These are phyloP conservation scores for Silene conica DNA, from an alignment of 148 eudicot genomes.

Conservation along the genomic window DNA sequence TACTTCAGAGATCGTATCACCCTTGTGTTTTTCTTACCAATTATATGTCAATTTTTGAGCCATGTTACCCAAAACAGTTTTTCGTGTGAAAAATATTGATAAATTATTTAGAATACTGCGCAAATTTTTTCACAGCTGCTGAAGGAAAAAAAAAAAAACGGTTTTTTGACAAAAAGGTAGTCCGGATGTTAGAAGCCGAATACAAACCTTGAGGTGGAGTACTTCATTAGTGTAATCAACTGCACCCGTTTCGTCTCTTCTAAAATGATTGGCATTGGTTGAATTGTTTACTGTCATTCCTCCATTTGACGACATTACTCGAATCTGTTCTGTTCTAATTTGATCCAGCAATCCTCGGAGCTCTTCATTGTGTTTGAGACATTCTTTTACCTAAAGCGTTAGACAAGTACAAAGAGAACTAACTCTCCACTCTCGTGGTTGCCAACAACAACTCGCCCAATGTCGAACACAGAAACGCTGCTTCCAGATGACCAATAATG, in stretches of 20 bases:
- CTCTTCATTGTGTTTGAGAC: slow-evolving; percentile 83
- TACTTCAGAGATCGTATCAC: not conserved
- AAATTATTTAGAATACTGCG: too few relatives aligned
- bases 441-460: too few relatives aligned
- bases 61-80: too few relatives aligned
- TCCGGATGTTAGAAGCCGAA: slow-evolving; percentile 1
- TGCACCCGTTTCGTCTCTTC: slow-evolving; percentile 28
- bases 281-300: slow-evolving; percentile 21
- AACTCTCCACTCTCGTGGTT: too few relatives aligned
- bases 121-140: not conserved
- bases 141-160: not conserved
- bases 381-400: slow-evolving; percentile 67
- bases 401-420: not conserved
- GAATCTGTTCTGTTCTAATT: slow-evolving; percentile 60
- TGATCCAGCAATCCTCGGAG: slow-evolving; percentile 75
- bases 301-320: slow-evolving; percentile 28
- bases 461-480: not conserved
- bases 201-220: slow-evolving; percentile 62
- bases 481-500: too few relatives aligned
- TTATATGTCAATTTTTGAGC: too few relatives aligned
- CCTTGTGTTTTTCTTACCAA: too few relatives aligned
- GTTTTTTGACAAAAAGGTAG: not conserved
- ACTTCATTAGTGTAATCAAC: slow-evolving; percentile 43
- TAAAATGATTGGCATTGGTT: slow-evolving; percentile 24
- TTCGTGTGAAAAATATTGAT: too few relatives aligned